These are phyloP conservation scores for Nigrograna mackinnonii DNA, from an alignment of 2,329 filamentous ascomycete species.

Conservation along the genomic window DNA sequence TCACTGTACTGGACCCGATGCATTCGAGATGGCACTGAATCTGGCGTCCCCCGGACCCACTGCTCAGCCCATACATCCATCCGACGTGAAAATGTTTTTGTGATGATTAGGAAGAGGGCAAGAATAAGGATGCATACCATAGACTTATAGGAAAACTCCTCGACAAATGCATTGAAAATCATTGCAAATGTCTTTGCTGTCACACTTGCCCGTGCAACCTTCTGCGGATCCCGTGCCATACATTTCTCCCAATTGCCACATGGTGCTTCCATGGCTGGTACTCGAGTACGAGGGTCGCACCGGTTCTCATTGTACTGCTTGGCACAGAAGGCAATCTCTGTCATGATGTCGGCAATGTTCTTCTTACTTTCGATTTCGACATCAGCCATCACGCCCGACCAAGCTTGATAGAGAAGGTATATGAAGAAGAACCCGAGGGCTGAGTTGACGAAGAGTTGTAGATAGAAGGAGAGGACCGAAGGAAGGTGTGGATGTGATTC, in stretches of 20 bases:
- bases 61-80: too few species aligned
- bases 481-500: constrained; percentile 68
- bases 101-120: constrained; percentile 5
- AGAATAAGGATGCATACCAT: constrained; percentile 54
- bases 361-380: constrained; percentile 72
- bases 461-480: constrained; percentile 67
- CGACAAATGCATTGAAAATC: constrained; percentile 92
- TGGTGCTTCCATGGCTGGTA: constrained; percentile 72
- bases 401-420: constrained; percentile 71
- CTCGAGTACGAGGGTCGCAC: constrained; percentile 67
- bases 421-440: constrained; percentile 60
- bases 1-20: too few species aligned
- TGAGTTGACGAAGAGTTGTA: constrained; percentile 68
- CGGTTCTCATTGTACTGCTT: constrained; percentile 75
- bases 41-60: too few species aligned
- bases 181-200: constrained; percentile 86
- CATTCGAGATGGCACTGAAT: too few species aligned
- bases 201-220: constrained; percentile 77
- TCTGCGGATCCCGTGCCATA: constrained; percentile 81
- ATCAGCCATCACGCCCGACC: constrained; percentile 73
- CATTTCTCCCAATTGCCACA: constrained; percentile 86
- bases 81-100: background rate
- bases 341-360: constrained; percentile 69
- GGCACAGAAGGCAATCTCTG: constrained; percentile 74
- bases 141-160: constrained; percentile 84